Evolutionary conservation across 345 rosid genomes (phyloP), one percentile per base, ranked within the genome.

Genomic region (Cardiospermum halicacabum): DNA sequence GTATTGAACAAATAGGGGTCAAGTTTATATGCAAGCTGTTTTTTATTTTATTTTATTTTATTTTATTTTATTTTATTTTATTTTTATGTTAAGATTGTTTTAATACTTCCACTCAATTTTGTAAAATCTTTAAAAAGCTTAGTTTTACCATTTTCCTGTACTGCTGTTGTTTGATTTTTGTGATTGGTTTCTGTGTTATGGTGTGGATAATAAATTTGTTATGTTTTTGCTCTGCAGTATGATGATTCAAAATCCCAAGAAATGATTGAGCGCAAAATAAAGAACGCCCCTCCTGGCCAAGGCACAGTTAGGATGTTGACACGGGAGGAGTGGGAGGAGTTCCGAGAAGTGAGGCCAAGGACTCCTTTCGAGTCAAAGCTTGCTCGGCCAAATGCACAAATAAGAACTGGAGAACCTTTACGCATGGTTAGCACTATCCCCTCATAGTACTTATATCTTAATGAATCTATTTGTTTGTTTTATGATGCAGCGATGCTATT

Each of bases 291-390:
- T 62, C 72, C 77, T 21, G 96, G 84, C 66, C 90, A 82, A 84
- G 99, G 99, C 67, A 81, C 88, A 0, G 78, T 88, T 53, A 70
- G 95, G 82, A 85, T 84, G 99, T 78, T 94, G 19, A 78, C 71
- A 32, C 92, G 82, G 21, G 91, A 91, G 62, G 99, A 94, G 66
- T 94, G 99, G 97, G 95, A 85, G 50, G 81, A 81, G 64, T 60
- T 91, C 61, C 81, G 89, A 56, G 96, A 91, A 75, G 87, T 86
- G 71, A 88, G 99, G 76, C 95, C 99, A 30, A 81, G 95, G 81
- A 91, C 97, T 53, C 97, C 96, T 37, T 91, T 91, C 30, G 99
- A 94, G 75, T 94, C 99, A 71, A 88, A 79, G 81, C 89, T 88
- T 76, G 96, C 96, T 67, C 89, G 96, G 53, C 89, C 95, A 56